Base-by-base conservation (phyloP, 768 basidiomycete species). In the Epithele typhae region DNA sequence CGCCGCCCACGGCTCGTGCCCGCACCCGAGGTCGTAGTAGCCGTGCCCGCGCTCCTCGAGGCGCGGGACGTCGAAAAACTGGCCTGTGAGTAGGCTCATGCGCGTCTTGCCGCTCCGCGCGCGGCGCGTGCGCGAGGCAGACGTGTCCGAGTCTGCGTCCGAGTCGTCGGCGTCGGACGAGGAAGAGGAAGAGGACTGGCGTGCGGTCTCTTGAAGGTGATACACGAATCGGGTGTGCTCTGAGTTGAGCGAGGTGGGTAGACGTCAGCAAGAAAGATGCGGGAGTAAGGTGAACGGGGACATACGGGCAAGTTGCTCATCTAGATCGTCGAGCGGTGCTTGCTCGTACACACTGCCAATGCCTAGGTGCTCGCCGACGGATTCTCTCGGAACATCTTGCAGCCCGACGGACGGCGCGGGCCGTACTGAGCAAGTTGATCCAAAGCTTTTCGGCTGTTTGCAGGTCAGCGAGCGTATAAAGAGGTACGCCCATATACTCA, bases 351-450 rank as follows among this genome's bases (percentile, higher is more conserved):
- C 75, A 24, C 74, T 72, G n/a, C 62, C 64, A 49, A 86, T 71
- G 0, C 80, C 80, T 3, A 89, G 68, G 55, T 87, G 83, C 30
- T 73, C 66, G 5, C 76, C 77, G 4, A 95, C 53, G 27, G 79
- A 81, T 54, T 88, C 81, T 39, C 75, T 65, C 0, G 93, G 93
- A 1, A 91, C 85, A 37, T 86, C 81, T 24, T 93, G 91, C 72
- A 95, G 78, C 32, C 80, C 83, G 0, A 91, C 90, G 5, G 91
- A 90, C 1, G 96, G 96, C 0, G 89, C 92, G 43, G 78, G 76
- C 2, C 77, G 77, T 33, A 88, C 60, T 50, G 78, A 73, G 12
- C 75, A 69, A 88, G 68, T 32, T 80, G 75, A 35, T 78, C 72
- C 36, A 85, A 60, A 14, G 70, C 49, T 14, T 8, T 36, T 8